Percentiles rank a stretch among this genome's conserved stretches.
phyloP scores from a whole-genome alignment of 2,329 filamentous ascomycete genomes.

The Fusarium sp. region DNA sequence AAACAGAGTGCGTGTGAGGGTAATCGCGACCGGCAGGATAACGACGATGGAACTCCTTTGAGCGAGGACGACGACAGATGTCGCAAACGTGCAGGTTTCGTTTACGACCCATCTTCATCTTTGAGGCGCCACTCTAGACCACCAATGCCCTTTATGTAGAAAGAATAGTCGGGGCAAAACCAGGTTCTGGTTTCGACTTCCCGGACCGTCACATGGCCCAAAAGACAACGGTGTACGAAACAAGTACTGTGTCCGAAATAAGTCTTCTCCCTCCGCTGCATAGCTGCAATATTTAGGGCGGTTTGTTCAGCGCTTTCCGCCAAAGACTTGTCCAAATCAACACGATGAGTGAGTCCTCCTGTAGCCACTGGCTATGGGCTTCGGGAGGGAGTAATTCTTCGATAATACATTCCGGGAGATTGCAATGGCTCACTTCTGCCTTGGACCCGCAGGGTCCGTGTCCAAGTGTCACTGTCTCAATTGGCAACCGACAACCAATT shows the following conservation, averaged over 20 bases:
- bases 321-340: background rate
- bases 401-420: constrained; percentile 7
- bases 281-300: background rate
- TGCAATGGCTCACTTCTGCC: constrained; percentile 7
- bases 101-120: constrained; percentile 3
- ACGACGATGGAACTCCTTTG: constrained; percentile 20
- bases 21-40: constrained; percentile 15
- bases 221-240: constrained; percentile 4
- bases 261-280: background rate
- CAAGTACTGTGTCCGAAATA: background rate
- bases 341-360: constrained; percentile 5
- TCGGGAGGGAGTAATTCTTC: background rate
- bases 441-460: constrained; percentile 3
- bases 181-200: constrained; percentile 1
- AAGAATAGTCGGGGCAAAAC: background rate
- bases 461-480: constrained; percentile 4
- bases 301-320: background rate
- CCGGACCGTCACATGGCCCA: background rate
- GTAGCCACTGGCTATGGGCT: constrained; percentile 13
- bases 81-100: constrained; percentile 2
- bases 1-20: constrained; percentile 17
- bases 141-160: constrained; percentile 2
- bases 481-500: background rate
- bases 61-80: constrained; percentile 18
- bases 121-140: background rate